Evolutionary conservation across 106 monocot genomes (phyloP), one percentile per base, ranked within the genome.

Genomic region (Phalaenopsis aphrodite): DNA sequence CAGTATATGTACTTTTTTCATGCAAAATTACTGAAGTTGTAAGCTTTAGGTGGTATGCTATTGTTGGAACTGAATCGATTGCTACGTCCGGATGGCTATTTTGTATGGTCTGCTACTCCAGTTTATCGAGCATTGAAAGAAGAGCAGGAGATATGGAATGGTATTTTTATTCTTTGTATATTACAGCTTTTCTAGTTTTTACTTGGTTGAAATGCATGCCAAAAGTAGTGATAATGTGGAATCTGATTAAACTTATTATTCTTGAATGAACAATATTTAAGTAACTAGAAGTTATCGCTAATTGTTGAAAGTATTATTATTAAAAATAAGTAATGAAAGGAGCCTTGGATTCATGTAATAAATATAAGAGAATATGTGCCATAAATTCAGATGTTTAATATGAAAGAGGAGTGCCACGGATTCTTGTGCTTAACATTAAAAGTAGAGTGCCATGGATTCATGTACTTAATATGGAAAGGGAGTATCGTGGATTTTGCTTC

Each of bases 101-200:
- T 96, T 78, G 84, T 93, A 36, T 96, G 96, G 96, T 96, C 95
- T 80, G 95, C 95, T 39, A 96, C 95, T 79, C 95, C 95, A 43
- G 88, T 96, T 69, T 96, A 96, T 77, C 91, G 88, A 75, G 84
- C 84, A 3, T 49, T 81, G 41, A 80, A 80, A 23, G 93, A 91
- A 83, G 96, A 96, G 85, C 87, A 90, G 65, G 88, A 87, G 77
- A 96, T 96, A 41, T 96, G 96, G 96, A 78, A 88, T 57, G 96
- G 96, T 96, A 23, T 8, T 48, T 52, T 10, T 12, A 15, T 52
- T 76, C 24, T 76, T 5, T 49, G 3, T 76, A 49, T 12, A 49
- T 47, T 24, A 74, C n/a, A 74, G 43, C 10, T 74, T 4, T 43
- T 4, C 41, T 6, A 36, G 41, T 74, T 43, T 45, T 74, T 0